Base-by-base conservation (phyloP, 148 eudicot species). In the Nepenthes gracilis region DNA sequence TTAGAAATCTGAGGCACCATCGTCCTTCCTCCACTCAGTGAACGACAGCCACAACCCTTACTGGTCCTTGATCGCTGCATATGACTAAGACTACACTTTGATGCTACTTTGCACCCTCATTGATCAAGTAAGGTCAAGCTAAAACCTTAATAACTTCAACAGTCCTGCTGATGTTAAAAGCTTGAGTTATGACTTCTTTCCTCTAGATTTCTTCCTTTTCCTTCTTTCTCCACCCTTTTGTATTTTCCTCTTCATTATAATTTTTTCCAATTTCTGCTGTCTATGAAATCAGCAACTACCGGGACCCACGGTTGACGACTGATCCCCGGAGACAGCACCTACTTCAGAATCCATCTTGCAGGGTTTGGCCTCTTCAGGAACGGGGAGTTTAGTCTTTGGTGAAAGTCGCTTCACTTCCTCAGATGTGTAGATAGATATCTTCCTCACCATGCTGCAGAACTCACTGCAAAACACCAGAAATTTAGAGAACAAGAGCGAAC, bases 401-500 rank as follows among this genome's bases (percentile, higher is more conserved):
- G 87, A 76, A 2, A 91, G 87, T 63, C 71, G 82, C 79, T 85
- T 91, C 33, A 80, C 96, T 82, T 91, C 97, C 58, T 91, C 93
- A 10, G 78, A 57, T 33, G 97, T 83, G 71, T 85, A 87, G 65
- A 91, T 79, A 36, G 77, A 81, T 14, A 91, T 83, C 78, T 88
- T 91, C 70, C 74, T 78, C 69, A 85, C 97, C 93, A 91, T 91
- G 75, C 69, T 71, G 71, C 96, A 91, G 66, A 91, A 91, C 78
- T 91, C 97, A 55, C 97, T 91, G 81, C 32, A 65, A 5, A 55
- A 59, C 52, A 35, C 33, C 35, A 55, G 60, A 53, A 13, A 37
- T 14, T 67, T 47, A 55, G 40, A 59, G 36, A 35, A 55, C 11
- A 9, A 51, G 57, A 62, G 45, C 34, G 1, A 50, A n/a, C 9